phyloP scores from a whole-genome alignment of 495 filamentous ascomycete genomes.

The Extremus antarcticus region DNA sequence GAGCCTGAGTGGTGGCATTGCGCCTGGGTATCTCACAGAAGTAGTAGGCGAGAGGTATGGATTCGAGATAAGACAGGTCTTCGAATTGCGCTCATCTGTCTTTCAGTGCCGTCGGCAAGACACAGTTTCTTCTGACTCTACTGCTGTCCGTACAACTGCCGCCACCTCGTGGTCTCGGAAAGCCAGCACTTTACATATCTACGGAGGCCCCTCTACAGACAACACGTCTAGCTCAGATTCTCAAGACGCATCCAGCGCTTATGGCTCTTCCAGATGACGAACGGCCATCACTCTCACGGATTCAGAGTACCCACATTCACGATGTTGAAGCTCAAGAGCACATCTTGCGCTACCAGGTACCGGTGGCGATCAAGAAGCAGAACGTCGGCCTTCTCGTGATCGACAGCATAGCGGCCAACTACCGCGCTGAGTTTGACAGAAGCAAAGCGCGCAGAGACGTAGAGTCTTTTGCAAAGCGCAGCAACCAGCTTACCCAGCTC shows the following conservation, averaged over 20 bases:
- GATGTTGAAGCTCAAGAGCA: slow-evolving; percentile 95
- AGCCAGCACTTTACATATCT: slow-evolving; percentile 79
- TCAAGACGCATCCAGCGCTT: slow-evolving; percentile 54
- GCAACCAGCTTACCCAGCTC: slow-evolving; percentile 59
- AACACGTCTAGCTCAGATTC: slow-evolving; percentile 64
- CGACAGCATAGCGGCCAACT: slow-evolving; percentile 90
- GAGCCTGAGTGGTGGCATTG: slow-evolving; percentile 75
- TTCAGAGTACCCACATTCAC: slow-evolving; percentile 72
- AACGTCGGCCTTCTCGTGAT: slow-evolving; percentile 71
- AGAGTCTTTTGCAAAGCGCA: slow-evolving; percentile 46
- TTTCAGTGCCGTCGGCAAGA: slow-evolving; percentile 79
- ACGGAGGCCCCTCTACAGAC: slow-evolving; percentile 82
- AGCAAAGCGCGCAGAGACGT: slow-evolving; percentile 20
- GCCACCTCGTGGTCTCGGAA: slow-evolving; percentile 54
- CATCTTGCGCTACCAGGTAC: slow-evolving; percentile 82
- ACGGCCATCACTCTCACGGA: slow-evolving; percentile 53
- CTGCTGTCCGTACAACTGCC: slow-evolving; percentile 74
- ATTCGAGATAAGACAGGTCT: background rate
- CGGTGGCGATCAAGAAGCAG: slow-evolving; percentile 65
- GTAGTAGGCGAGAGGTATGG: slow-evolving; percentile 76
- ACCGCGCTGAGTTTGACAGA: slow-evolving; percentile 73
- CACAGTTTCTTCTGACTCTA: slow-evolving; percentile 79
- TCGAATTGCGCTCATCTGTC: slow-evolving; percentile 25
- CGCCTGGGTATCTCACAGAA: slow-evolving; percentile 73
- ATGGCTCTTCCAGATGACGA: slow-evolving; percentile 32